A percentile compares a stretch with the other conserved stretches of the same genome.
Conservation (phyloP, 345 rosid genomes). For the Acer yangbiense region DNA sequence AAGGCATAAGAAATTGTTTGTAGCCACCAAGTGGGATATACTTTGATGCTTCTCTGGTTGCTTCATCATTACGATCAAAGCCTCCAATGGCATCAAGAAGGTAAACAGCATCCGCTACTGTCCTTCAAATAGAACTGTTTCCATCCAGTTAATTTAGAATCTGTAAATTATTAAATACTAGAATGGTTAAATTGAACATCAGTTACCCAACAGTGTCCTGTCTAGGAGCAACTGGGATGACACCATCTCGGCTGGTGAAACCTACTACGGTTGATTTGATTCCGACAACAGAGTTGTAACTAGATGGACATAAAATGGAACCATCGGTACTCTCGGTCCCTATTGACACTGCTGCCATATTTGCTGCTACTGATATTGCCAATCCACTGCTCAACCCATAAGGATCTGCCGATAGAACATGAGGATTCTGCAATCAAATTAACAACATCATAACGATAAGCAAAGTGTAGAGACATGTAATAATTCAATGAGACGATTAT, state of each 20-base stretch:
- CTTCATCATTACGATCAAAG: slow-evolving; percentile 48
- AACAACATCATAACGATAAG: too few relatives aligned
- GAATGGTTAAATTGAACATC: background rate
- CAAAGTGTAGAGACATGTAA: too few relatives aligned
- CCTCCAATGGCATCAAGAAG: slow-evolving; percentile 52
- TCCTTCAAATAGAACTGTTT: slow-evolving; percentile 50
- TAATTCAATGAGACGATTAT: too few relatives aligned
- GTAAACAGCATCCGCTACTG: slow-evolving; percentile 45
- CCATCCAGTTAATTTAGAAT: background rate
- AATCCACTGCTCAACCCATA: slow-evolving; percentile 31
- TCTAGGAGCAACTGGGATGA: slow-evolving; percentile 26
- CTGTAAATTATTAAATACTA: too few relatives aligned
- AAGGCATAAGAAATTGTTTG: slow-evolving; percentile 41
- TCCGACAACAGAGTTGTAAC: slow-evolving; percentile 28
- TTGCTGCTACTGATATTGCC: too few relatives aligned
- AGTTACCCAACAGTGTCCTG: slow-evolving; percentile 34
- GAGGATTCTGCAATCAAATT: slow-evolving; percentile 59
- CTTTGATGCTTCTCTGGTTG: slow-evolving; percentile 41
- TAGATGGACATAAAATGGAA: slow-evolving; percentile 27
- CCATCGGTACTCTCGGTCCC: slow-evolving; percentile 30
- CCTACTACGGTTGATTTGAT: slow-evolving; percentile 33
- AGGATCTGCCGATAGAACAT: slow-evolving; percentile 38
- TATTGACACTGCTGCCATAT: slow-evolving; percentile 27
- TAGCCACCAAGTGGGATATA: slow-evolving; percentile 64
- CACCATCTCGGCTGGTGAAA: slow-evolving; percentile 31